These are phyloP conservation scores for Telfairia occidentalis DNA, from an alignment of 331 rosid genomes.

Conservation along the genomic window DNA sequence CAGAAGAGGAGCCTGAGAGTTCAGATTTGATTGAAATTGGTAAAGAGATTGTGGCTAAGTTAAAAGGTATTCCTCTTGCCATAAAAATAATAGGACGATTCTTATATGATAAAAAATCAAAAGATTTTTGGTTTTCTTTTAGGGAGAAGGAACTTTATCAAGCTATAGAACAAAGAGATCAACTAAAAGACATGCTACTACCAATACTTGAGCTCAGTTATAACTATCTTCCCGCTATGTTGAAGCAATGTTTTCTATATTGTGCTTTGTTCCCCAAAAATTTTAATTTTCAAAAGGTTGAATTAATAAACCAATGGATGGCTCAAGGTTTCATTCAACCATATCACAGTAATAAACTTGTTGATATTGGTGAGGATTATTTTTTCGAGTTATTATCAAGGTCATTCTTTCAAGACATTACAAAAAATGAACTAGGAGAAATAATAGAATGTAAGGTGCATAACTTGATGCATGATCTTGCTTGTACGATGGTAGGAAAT, in stretches of 20 bases:
- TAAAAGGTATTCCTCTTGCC: conserved; percentile 9
- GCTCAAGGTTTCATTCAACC: conserved; percentile 20
- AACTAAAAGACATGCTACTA: conserved; percentile 10
- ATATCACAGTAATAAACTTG: background rate
- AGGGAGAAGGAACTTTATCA: background rate
- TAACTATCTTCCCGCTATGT: conserved; percentile 13
- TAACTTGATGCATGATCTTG: conserved; percentile 21
- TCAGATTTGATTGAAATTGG: background rate
- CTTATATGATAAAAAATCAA: background rate
- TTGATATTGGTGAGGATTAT: conserved; percentile 11
- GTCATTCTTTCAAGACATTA: conserved; percentile 20
- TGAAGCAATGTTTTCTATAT: conserved; percentile 31
- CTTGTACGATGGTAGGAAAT: conserved; percentile 4
- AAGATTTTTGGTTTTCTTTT: background rate
- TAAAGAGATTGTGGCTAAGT: conserved; percentile 1
- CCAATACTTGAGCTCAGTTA: conserved; percentile 26
- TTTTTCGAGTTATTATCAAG: conserved; percentile 10
- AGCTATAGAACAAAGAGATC: conserved; percentile 2
- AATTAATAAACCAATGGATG: background rate
- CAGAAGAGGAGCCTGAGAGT: background rate
- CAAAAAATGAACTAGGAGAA: background rate
- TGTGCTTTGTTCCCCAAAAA: conserved; percentile 20
- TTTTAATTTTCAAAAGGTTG: background rate
- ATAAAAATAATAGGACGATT: background rate
- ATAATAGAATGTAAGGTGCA: conserved; percentile 5